Evolutionary conservation across 140 eudicot genomes (phyloP).

Genomic region (Erigeron philadelphicus): DNA sequence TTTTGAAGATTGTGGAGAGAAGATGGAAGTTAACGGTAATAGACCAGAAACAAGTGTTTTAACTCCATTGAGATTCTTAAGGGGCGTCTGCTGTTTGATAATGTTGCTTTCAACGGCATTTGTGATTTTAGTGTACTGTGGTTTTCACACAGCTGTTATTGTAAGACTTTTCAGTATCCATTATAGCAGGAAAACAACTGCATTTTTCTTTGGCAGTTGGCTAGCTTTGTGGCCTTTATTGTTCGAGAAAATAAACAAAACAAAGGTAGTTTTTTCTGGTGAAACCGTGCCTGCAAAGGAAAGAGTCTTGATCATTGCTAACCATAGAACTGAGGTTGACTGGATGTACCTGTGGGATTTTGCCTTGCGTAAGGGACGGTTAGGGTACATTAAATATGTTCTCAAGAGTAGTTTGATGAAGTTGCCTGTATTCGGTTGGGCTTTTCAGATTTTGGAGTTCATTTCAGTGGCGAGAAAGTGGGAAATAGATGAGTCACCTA

Average conservation of each 20-base stretch:
- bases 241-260: constrained; percentile 77
- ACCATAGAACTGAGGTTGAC: constrained; percentile 90
- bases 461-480: constrained; percentile 77
- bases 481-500: constrained; percentile 59
- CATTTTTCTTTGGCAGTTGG: constrained; percentile 75
- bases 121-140: constrained; percentile 55
- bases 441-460: constrained; percentile 79
- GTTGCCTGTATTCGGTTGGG: constrained; percentile 89
- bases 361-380: constrained; percentile 68
- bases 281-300: constrained; percentile 54
- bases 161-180: constrained; percentile 65
- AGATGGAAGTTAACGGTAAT: constrained; percentile 42
- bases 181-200: constrained; percentile 65
- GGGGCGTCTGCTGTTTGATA: constrained; percentile 63
- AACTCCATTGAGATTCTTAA: constrained; percentile 46
- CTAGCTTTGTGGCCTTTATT: constrained; percentile 86
- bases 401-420: constrained; percentile 90
- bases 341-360: constrained; percentile 99
- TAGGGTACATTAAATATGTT: constrained; percentile 70
- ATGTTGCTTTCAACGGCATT: constrained; percentile 68
- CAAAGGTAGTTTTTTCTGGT: constrained; percentile 75
- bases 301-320: constrained; percentile 67
- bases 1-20: constrained; percentile 17
- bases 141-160: constrained; percentile 53
- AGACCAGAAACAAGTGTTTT: constrained; percentile 41